Base-by-base conservation (phyloP, 139 green algal species). In the Nannochloris sp. region DNA sequence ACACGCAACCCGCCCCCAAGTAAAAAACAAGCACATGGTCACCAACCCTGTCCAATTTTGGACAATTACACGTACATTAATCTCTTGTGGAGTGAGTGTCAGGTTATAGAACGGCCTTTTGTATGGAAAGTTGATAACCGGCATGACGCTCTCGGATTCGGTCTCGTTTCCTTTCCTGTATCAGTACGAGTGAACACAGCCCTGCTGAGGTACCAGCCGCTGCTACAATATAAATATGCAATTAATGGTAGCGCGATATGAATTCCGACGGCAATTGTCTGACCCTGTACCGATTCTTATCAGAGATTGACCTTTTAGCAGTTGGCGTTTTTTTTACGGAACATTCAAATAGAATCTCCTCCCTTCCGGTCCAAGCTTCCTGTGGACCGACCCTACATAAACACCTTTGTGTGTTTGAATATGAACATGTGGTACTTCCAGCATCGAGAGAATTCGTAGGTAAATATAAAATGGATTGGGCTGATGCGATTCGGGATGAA, bases 31-130 rank as follows among this genome's bases (percentile, higher is more conserved):
- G 11, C 33, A 40, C 33, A 40, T 12, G 33, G 33, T 40, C 33
- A 40, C 33, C 33, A 40, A 40, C 33, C 33, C 33, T 40, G 33
- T 8, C 33, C 33, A 40, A 40, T 40, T 40, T 40, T 8, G 11
- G 33, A 40, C 33, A 40, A 40, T 40, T 40, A 40, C 37, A n/a
- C 73, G 37, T 53, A 82, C 76, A 68, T 84, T 68, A 36, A 84
- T 84, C 33, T 84, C 77, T 14, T 80, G 63, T 16, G 66, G 61
- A 3, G 60, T 67, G 23, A 84, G 66, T 3, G 65, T 73, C 43
- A 84, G 31, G 26, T 77, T 70, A 53, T 72, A 79, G 53, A 76
- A 84, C 1, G 77, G 77, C 30, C 74, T 49, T 61, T 76, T 83
- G 49, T 83, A 82, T 14, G 76, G 76, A 28, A 77, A 67, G 17